Percentiles rank a stretch among this genome's conserved stretches.
Conservation (phyloP, 805 yeast species). For the Candida easanensis region DNA sequence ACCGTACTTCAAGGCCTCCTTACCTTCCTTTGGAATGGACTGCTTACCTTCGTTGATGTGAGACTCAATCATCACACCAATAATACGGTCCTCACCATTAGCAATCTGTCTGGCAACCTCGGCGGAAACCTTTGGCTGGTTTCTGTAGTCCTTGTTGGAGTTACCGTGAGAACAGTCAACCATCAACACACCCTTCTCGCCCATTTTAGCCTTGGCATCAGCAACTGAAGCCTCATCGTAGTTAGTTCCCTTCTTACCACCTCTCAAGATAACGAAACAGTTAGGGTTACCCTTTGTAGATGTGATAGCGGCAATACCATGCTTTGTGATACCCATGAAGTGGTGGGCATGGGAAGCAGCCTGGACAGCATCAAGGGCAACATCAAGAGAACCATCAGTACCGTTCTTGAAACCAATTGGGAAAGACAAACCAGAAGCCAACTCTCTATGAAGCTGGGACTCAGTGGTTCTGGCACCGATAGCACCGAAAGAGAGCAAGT, state of each 20-base stretch:
- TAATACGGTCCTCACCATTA: conserved; percentile 73
- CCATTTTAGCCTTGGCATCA: conserved; percentile 66
- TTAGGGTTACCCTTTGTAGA: conserved; percentile 94
- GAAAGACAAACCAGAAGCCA: conserved; percentile 97
- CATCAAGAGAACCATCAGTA: conserved; percentile 91
- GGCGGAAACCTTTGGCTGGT: conserved; percentile 90
- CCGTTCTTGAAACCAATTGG: conserved; percentile 99
- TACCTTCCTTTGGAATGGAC: conserved; percentile 79
- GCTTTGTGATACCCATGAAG: conserved; percentile 96
- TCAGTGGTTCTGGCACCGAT: conserved; percentile 99
- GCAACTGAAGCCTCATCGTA: conserved; percentile 79
- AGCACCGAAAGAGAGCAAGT: conserved; percentile 90
- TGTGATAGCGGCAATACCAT: conserved; percentile 94
- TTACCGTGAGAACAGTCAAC: conserved; percentile 98
- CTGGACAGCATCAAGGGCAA: conserved; percentile 90
- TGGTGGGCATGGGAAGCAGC: conserved; percentile 93
- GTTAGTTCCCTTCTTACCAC: conserved; percentile 93
- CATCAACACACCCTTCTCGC: conserved; percentile 60
- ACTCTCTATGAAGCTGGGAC: conserved; percentile 95
- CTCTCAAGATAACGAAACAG: conserved; percentile 92
- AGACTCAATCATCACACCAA: conserved; percentile 96
- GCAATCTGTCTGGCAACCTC: conserved; percentile 80
- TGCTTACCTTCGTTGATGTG: conserved; percentile 91
- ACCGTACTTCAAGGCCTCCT: conserved; percentile 79
- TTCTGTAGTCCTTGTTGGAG: conserved; percentile 88